Percentiles rank a stretch among this genome's conserved stretches.
These are phyloP conservation scores for Xylaria sp. DNA, from an alignment of 2,329 filamentous ascomycete species.

Conservation along the genomic window DNA sequence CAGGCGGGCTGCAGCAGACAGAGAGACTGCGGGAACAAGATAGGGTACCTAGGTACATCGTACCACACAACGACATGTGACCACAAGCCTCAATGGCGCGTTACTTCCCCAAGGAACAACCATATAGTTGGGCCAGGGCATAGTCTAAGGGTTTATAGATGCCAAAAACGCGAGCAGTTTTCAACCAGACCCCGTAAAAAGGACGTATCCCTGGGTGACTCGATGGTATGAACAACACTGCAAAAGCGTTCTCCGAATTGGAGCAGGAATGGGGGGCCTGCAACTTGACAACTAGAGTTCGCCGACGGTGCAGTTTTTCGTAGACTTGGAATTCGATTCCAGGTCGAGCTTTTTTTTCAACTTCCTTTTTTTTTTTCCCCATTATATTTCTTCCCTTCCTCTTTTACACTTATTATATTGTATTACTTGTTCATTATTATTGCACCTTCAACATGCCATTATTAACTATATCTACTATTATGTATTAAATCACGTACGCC, in stretches of 20 bases:
- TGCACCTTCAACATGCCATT: too few species aligned
- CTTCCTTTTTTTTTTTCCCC: neutral
- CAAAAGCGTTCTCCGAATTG: slow-evolving; percentile 31
- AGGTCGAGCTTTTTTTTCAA: slow-evolving; percentile 25
- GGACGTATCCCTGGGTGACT: slow-evolving; percentile 38
- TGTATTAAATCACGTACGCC: too few species aligned
- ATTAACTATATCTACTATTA: too few species aligned
- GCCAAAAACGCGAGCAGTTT: neutral
- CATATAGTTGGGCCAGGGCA: neutral
- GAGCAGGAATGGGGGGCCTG: slow-evolving; percentile 18
- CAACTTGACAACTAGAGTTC: slow-evolving; percentile 29
- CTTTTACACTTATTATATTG: too few species aligned
- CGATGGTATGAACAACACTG: slow-evolving; percentile 32
- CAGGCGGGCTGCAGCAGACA: neutral
- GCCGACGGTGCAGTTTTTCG: slow-evolving; percentile 29
- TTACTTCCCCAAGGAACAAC: neutral
- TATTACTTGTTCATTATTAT: too few species aligned
- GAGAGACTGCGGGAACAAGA: neutral
- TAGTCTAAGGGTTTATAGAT: neutral
- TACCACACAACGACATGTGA: too few species aligned
- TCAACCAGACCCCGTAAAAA: slow-evolving; percentile 32
- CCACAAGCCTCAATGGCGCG: neutral
- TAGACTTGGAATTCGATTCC: slow-evolving; percentile 23
- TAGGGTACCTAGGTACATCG: neutral
- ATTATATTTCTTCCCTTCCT: neutral